Base-by-base conservation (phyloP, 306 rosid genomes). In the Gillenia trifoliata region DNA sequence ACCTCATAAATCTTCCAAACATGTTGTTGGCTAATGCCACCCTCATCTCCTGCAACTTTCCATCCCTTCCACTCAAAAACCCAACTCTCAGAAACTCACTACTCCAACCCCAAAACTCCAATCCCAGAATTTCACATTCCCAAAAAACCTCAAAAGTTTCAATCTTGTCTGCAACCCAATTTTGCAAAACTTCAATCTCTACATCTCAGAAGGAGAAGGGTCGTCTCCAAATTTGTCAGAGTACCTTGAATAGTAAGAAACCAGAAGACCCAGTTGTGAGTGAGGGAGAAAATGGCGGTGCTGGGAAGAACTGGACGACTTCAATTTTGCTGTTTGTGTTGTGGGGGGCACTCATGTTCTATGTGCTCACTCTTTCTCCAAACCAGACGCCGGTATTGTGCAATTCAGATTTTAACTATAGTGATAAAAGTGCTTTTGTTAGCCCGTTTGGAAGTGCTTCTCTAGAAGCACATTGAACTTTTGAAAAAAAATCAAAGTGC, bases 331-430 rank as follows among this genome's bases (percentile, higher is more conserved):
- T 94, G 30, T 85, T 83, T 78, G 70, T 82, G 28, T 77, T 94
- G 61, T 94, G 98, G 98, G 90, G 81, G 55, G 95, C 73, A 8
- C 89, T 94, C 30, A 20, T 94, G 79, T 94, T 77, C 73, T 94
- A 94, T 69, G 91, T 86, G 63, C 86, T 79, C 82, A 79, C 77
- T 79, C 91, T 94, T 73, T 5, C 97, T 20, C 98, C 98, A 17
- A 82, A 94, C 77, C 97, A 89, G 69, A 94, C 98, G 25, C 98
- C 97, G 88, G 98, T 93, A 86, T 19, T 40, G 31, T 41, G 11
- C n/a, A 56, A 22, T 40, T 30, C 57, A 56, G 5, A 9, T 25
- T 38, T 8, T 56, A 1, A 47, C 1, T 19, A 0, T 11, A 41
- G 22, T 56, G 9, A 17, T 12, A 47, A n/a, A 54, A 26, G 17